phyloP scores from a whole-genome alignment of 2,329 filamentous ascomycete genomes.

The Fusarium chaquense region DNA sequence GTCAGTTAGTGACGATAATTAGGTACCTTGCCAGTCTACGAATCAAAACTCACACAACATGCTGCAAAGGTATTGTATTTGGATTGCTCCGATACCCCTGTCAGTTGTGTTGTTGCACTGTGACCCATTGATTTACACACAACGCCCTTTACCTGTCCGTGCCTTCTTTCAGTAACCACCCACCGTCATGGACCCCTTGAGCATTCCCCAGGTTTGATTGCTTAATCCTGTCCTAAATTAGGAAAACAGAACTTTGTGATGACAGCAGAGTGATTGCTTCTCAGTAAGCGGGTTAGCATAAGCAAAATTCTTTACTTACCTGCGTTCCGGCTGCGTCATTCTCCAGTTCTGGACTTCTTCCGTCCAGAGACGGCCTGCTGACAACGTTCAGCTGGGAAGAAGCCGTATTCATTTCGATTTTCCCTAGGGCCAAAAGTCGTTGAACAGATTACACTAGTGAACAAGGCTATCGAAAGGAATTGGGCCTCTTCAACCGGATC shows the following conservation, averaged over 20 bases:
- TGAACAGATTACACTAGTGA: slow-evolving; percentile 3
- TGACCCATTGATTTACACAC: slow-evolving; percentile 12
- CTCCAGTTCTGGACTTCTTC: background rate
- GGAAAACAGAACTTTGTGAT: slow-evolving; percentile 4
- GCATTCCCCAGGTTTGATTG: slow-evolving; percentile 46
- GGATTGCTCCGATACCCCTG: slow-evolving; percentile 41
- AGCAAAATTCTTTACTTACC: background rate
- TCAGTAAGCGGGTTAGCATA: slow-evolving; percentile 21
- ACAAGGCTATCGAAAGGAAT: slow-evolving; percentile 18
- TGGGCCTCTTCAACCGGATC: slow-evolving; percentile 28
- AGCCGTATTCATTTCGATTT: slow-evolving; percentile 11
- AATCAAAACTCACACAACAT: slow-evolving; percentile 10
- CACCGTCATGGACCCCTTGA: slow-evolving; percentile 34
- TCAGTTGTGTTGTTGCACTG: slow-evolving; percentile 31
- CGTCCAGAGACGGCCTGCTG: background rate
- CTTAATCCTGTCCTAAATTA: slow-evolving; percentile 6
- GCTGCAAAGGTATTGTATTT: slow-evolving; percentile 1
- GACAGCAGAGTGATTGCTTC: background rate
- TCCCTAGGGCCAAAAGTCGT: background rate
- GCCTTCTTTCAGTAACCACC: slow-evolving; percentile 26
- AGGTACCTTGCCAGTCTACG: slow-evolving; percentile 9
- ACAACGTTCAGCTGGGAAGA: slow-evolving; percentile 3
- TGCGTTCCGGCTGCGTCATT: background rate
- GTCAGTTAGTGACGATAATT: background rate
- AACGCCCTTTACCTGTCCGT: slow-evolving; percentile 18